These are phyloP conservation scores for Blastobotrys proliferans DNA, from an alignment of 1,139 yeast genomes.

Conservation along the genomic window DNA sequence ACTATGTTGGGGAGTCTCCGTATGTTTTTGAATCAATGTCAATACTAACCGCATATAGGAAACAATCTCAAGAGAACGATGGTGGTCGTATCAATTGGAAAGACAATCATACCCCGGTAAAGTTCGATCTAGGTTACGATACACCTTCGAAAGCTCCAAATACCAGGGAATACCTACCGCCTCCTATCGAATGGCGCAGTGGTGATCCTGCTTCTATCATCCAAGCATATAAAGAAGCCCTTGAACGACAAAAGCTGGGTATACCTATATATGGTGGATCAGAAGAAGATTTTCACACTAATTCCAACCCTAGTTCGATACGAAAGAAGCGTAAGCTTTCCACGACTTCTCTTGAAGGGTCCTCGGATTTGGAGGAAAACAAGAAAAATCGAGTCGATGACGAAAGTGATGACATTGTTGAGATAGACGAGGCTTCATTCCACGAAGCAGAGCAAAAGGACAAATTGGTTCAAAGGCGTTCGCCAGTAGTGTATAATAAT, in stretches of 20 bases:
- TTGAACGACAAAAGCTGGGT: conserved; percentile 9
- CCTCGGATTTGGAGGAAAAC: no score
- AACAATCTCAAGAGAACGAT: background rate
- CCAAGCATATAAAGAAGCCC: conserved; percentile 16
- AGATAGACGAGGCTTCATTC: conserved; percentile 9
- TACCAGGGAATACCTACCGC: background rate
- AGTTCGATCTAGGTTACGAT: conserved; percentile 9
- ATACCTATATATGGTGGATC: conserved; percentile 1
- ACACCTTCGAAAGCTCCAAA: background rate
- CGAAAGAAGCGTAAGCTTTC: no score
- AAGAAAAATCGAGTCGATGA: no score
- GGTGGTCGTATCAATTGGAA: conserved; percentile 10
- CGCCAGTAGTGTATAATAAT: no score
- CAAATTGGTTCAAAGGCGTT: no score
- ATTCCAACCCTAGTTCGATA: no score
- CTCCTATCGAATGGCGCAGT: conserved; percentile 12
- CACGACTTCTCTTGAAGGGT: no score
- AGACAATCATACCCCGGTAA: conserved; percentile 9
- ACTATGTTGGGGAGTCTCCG: conserved; percentile 17
- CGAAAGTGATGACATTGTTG: conserved; percentile 9
- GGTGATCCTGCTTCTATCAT: conserved; percentile 14
- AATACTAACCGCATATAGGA: conserved; percentile 1
- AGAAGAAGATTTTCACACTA: no score
- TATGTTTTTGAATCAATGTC: background rate
- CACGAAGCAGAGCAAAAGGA: background rate